Base-by-base conservation (phyloP, 768 basidiomycete genomes). In the Boletus pseudo-olivaceus region DNA sequence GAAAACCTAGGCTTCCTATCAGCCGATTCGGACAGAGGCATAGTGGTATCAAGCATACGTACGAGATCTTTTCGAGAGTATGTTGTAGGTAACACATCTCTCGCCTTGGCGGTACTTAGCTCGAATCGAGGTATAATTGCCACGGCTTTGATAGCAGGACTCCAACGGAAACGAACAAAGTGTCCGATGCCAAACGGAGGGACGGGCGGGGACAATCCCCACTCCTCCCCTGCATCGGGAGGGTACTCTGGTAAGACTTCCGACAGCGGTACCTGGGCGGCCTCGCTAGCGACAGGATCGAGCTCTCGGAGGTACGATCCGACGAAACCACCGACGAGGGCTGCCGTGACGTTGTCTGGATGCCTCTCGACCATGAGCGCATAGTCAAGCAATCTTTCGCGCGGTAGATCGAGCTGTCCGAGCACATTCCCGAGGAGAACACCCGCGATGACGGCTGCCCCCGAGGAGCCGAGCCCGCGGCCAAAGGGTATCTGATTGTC, bases 321-420 rank as follows among this genome's bases (percentile, higher is more conserved):
- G 26, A 98, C 92, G 72, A 99, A 98, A 0, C 97, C 97, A 34
- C 97, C 97, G 17, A 98, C 82, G 35, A 99, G 83, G 0, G 95
- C 96, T 3, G 97, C 97, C 1, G 97, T 97, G 66, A 99, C 95
- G 70, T 99, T 99, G 73, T 99, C 97, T 15, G 97, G 97, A 69
- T 99, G 97, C 17, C 97, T 82, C 73, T 99, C 97, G 65, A 99
- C 94, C 97, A 99, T 99, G 50, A 99, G 79, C 1, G 96, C 95
- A 66, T 91, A 96, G 74, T 99, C 97, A 56, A 98, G 83, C 63
- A 96, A 76, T 26, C 97, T 84, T 40, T 78, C 80, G 29, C 69
- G 75, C 14, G 88, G 71, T 11, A 98, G 83, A 23, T 78, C 66
- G 56, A 98, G 81, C 17, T 80, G 60, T 15, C 90, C 96, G 23